Base-by-base conservation (phyloP, 208 protist genomes). In the Balamuthia mandrillaris region DNA sequence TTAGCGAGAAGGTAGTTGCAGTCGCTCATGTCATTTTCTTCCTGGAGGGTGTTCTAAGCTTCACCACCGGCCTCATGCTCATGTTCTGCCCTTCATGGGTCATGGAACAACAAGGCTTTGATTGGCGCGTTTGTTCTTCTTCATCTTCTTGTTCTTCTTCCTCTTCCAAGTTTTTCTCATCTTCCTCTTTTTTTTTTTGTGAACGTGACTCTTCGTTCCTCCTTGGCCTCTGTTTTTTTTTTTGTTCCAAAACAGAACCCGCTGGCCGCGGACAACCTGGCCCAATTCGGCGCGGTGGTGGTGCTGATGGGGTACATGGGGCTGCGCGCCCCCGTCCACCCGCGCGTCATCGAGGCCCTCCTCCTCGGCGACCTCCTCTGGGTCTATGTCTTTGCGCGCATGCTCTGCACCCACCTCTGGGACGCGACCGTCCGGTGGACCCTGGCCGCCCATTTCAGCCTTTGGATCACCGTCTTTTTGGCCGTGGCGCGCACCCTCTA, bases 261-360 rank as follows among this genome's bases (percentile, higher is more conserved):
- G 44, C 68, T 78, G 24, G 68, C 68, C 68, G 58, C 51, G 21
- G 68, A 31, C 68, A 78, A 78, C 68, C 44, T 78, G 45, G 68
- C 68, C 7, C 68, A 78, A 47, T 78, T 78, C n/a, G 68, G 68
- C 39, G 58, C 68, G 24, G 45, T 78, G 10, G 68, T 78, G 44
- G 45, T 78, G 1, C 45, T 78, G 18, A 24, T 78, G 29, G 68
- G 68, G 31, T 78, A 78, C 45, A 51, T 78, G 68, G 68, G 68
- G 4, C 45, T 75, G 37, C 33, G 33, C 52, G 16, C 33, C 2
- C 37, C 18, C 24, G 10, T 6, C 58, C 16, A 6, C 24, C 68
- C 68, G 16, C 31, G 29, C 10, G 68, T 78, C 29, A 78, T 78
- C n/a, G 68, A 78, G 45, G 68, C 68, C 3, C 68, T 78, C 9